Evolutionary conservation across 192 early-diverging fungal species (phyloP).

Genomic region (Coemansia sp.): DNA sequence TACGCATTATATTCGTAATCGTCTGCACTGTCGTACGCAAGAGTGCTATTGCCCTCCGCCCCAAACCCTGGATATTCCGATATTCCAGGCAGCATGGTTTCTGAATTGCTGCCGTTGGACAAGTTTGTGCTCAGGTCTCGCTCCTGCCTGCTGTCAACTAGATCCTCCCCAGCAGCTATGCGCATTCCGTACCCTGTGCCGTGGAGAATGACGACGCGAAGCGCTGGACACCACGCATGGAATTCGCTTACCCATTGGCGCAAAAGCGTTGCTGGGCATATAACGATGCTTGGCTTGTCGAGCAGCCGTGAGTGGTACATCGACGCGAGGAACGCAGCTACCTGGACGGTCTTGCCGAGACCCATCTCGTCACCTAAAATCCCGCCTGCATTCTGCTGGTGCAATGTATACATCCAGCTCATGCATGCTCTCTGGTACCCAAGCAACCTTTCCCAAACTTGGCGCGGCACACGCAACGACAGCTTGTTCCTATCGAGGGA

Average conservation of each 20-base stretch:
- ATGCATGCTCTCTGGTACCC: constrained; percentile 88
- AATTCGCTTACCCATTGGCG: constrained; percentile 83
- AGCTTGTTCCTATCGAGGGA: constrained; percentile 26
- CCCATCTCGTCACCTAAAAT: constrained; percentile 97
- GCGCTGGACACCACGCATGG: constrained; percentile 79
- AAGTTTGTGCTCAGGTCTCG: constrained; percentile 7
- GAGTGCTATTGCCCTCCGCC: neutral
- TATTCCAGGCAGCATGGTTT: constrained; percentile 13
- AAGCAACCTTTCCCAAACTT: constrained; percentile 77
- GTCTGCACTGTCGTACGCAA: constrained; percentile 35
- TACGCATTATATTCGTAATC: constrained; percentile 54
- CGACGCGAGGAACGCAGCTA: constrained; percentile 79
- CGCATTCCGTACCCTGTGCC: constrained; percentile 77
- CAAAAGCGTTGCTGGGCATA: constrained; percentile 80
- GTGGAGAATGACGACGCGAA: constrained; percentile 90
- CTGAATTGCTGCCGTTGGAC: neutral
- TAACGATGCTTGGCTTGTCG: constrained; percentile 56
- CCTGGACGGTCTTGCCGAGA: constrained; percentile 91
- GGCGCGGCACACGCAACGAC: constrained; percentile 69
- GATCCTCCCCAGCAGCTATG: neutral
- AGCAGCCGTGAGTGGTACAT: constrained; percentile 72
- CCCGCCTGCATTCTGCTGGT: constrained; percentile 84
- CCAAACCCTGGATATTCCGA: constrained; percentile 15
- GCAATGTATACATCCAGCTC: constrained; percentile 87
- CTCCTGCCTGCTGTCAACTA: neutral